phyloP scores from a whole-genome alignment of 1,139 yeast species.

The Tardiomyces digboiensis region DNA sequence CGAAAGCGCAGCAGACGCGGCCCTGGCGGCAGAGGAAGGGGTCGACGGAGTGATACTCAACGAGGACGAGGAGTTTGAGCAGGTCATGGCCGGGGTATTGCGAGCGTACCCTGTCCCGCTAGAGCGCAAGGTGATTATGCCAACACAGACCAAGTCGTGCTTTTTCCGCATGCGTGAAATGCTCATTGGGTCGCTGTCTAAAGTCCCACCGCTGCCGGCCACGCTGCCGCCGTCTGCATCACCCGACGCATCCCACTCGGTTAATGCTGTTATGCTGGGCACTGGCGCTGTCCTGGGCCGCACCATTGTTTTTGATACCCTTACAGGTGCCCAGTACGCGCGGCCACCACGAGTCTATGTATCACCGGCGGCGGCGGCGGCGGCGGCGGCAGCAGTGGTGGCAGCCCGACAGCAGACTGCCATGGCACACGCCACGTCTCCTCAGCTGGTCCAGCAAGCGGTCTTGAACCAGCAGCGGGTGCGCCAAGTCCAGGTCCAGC shows the following conservation, averaged over 20 bases:
- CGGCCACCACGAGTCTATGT: conserved; percentile 25
- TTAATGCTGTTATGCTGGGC: conserved; percentile 21
- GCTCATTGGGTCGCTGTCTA: conserved; percentile 26
- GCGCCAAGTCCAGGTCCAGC: not conserved
- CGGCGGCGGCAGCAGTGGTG: conserved; percentile 4
- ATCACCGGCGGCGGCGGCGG: conserved; percentile 2
- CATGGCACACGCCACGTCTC: not conserved
- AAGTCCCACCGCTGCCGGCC: conserved; percentile 11
- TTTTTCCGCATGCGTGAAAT: conserved; percentile 65
- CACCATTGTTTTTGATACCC: conserved; percentile 23
- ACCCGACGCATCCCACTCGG: conserved; percentile 5
- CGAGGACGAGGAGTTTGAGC: conserved; percentile 91
- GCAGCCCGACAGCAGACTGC: conserved; percentile 35
- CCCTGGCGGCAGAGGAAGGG: conserved; percentile 23
- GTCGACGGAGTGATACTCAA: conserved; percentile 24
- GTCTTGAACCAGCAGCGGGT: not conserved
- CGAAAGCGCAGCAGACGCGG: conserved; percentile 8
- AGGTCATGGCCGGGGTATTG: conserved; percentile 74
- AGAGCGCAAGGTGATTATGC: conserved; percentile 66
- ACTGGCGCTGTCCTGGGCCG: conserved; percentile 27
- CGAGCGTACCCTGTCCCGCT: conserved; percentile 43
- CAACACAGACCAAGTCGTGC: conserved; percentile 59
- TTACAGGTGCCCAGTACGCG: conserved; percentile 18
- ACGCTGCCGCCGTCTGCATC: conserved; percentile 3
- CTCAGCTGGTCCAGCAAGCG: not conserved